Evolutionary conservation across 2,329 filamentous ascomycete species (phyloP).

Genomic region (Xylariaceae sp.): DNA sequence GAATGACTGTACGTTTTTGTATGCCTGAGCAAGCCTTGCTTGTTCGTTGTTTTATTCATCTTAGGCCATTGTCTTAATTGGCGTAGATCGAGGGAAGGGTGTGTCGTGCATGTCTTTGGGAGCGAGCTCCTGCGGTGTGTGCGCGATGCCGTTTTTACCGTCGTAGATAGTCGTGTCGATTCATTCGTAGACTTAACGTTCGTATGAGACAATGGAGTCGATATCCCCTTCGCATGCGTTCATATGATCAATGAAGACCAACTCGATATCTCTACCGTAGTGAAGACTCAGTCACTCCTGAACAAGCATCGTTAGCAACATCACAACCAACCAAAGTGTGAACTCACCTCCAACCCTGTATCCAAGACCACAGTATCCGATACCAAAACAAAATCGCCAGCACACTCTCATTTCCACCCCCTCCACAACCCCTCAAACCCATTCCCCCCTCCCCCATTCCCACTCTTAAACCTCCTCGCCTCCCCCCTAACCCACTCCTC

Average conservation of each 20-base stretch:
- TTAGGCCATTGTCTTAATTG: neutral
- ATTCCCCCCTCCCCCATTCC: slow-evolving; percentile 40
- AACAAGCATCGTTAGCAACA: too few species aligned
- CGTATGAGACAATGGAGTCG: neutral
- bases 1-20: slow-evolving; percentile 5
- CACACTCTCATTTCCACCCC: slow-evolving; percentile 22
- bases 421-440: slow-evolving; percentile 32
- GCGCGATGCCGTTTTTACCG: neutral
- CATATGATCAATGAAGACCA: neutral
- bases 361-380: too few species aligned
- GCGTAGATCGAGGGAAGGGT: neutral
- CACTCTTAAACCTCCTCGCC: slow-evolving; percentile 39
- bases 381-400: too few species aligned
- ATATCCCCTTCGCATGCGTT: neutral
- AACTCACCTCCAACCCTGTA: slow-evolving; percentile 22
- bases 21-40: slow-evolving; percentile 3
- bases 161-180: neutral
- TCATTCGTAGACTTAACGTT: neutral
- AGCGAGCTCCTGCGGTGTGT: neutral
- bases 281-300: too few species aligned
- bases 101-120: neutral
- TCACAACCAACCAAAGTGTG: too few species aligned
- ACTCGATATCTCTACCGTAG: neutral
- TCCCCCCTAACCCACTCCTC: slow-evolving; percentile 50
- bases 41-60: neutral